Conservation (phyloP, 371 early-diverging fungal species). For the Mortierella sp. region DNA sequence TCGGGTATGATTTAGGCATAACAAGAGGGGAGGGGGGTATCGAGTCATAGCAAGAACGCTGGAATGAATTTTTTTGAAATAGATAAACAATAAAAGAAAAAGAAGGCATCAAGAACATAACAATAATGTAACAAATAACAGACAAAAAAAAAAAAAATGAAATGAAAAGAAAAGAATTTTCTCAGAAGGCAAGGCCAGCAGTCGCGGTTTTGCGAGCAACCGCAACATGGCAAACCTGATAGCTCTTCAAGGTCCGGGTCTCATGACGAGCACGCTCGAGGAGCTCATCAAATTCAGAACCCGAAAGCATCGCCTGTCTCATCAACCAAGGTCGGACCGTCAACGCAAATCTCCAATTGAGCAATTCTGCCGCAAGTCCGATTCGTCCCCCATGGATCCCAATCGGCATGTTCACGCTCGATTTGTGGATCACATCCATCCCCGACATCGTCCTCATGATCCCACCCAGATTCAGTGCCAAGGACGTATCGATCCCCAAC, state of each 20-base stretch:
- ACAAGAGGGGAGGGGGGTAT: too few species aligned
- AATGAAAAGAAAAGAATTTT: not conserved
- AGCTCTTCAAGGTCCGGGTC: constrained; percentile 42
- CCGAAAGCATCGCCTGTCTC: constrained; percentile 53
- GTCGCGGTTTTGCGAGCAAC: constrained; percentile 39
- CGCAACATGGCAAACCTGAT: constrained; percentile 47
- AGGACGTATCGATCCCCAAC: constrained; percentile 49
- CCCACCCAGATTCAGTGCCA: constrained; percentile 46
- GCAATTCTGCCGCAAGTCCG: constrained; percentile 40
- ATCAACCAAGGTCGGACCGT: constrained; percentile 50
- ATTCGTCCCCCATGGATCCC: constrained; percentile 54
- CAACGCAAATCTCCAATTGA: constrained; percentile 37
- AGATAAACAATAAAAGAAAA: too few species aligned
- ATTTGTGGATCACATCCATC: constrained; percentile 34
- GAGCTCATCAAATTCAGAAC: constrained; percentile 48
- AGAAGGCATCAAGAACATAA: too few species aligned
- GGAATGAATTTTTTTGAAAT: too few species aligned
- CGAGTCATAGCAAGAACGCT: too few species aligned
- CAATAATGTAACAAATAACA: not conserved
- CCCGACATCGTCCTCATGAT: constrained; percentile 46
- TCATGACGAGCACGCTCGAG: constrained; percentile 49
- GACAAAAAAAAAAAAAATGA: constrained; percentile 12
- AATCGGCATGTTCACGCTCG: constrained; percentile 47
- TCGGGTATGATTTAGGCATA: too few species aligned
- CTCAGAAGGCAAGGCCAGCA: not conserved